A percentile compares a stretch with the other conserved stretches of the same genome.
Conservation (phyloP, 805 yeast species). For the Kluyveromyces aestuarii region DNA sequence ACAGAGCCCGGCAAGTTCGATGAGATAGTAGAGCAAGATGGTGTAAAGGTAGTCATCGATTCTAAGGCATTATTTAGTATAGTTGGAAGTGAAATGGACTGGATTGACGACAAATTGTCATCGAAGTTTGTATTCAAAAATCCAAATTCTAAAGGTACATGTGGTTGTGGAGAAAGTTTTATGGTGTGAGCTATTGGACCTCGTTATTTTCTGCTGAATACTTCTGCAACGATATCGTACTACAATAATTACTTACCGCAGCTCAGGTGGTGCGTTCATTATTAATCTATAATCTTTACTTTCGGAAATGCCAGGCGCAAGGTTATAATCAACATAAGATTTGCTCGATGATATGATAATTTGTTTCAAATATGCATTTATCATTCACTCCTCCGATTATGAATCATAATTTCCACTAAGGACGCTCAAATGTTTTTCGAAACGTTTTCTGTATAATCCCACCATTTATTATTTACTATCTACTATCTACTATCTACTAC, state of each 20-base stretch:
- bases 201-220: not conserved
- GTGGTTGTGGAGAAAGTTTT: slow-evolving; percentile 98
- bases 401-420: too few species aligned
- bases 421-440: too few species aligned
- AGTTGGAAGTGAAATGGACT: slow-evolving; percentile 97
- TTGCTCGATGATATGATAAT: not conserved
- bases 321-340: not conserved
- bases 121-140: slow-evolving; percentile 87
- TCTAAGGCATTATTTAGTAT: slow-evolving; percentile 93
- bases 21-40: slow-evolving; percentile 88
- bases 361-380: too few species aligned
- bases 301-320: not conserved
- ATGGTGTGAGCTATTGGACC: slow-evolving; percentile 52
- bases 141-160: slow-evolving; percentile 95
- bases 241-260: not conserved
- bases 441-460: too few species aligned
- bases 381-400: not conserved
- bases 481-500: too few species aligned
- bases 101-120: slow-evolving; percentile 88
- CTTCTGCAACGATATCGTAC: not conserved
- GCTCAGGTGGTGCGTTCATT: too few species aligned
- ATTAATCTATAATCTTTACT: not conserved
- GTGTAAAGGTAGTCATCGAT: slow-evolving; percentile 84
- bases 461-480: too few species aligned
- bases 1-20: slow-evolving; percentile 89